These are phyloP conservation scores for Protomyces inundatus DNA, from an alignment of 1,139 yeast species.

Conservation along the genomic window DNA sequence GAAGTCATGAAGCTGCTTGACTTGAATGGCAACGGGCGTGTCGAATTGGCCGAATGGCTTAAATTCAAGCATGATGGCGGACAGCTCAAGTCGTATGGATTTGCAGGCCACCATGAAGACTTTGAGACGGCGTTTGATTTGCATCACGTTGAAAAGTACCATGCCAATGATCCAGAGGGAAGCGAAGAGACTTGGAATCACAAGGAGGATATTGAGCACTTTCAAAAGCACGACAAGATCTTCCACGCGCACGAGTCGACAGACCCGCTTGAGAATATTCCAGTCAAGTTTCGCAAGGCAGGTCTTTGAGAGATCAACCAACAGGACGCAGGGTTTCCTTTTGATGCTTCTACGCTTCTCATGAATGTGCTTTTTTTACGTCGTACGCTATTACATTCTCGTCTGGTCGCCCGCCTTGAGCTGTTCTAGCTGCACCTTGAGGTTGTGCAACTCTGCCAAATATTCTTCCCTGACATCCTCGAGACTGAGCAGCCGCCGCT, in stretches of 20 bases:
- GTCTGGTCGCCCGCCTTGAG: background rate
- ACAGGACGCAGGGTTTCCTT: too few species aligned
- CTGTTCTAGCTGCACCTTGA: conserved; percentile 14
- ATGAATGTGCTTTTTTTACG: too few species aligned
- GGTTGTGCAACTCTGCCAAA: conserved; percentile 5
- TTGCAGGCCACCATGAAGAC: conserved; percentile 94
- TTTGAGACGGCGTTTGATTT: conserved; percentile 52
- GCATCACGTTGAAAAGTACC: conserved; percentile 90
- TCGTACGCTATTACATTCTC: too few species aligned
- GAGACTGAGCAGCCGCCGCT: conserved; percentile 8
- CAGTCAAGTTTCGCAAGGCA: conserved; percentile 10
- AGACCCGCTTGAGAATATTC: conserved; percentile 25
- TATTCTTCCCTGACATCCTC: conserved; percentile 15
- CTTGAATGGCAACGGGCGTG: conserved; percentile 54
- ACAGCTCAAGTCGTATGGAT: conserved; percentile 83
- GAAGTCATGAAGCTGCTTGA: conserved; percentile 60
- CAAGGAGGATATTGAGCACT: conserved; percentile 32
- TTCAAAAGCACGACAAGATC: conserved; percentile 27
- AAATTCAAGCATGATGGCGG: conserved; percentile 59
- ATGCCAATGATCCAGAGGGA: conserved; percentile 47
- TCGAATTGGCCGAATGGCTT: conserved; percentile 67
- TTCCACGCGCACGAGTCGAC: conserved; percentile 16
- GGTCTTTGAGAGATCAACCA: background rate
- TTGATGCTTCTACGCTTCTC: too few species aligned
- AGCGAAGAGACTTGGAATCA: conserved; percentile 32